These are phyloP conservation scores for Fusarium nurragi DNA, from an alignment of 2,329 filamentous ascomycete species.

Conservation along the genomic window DNA sequence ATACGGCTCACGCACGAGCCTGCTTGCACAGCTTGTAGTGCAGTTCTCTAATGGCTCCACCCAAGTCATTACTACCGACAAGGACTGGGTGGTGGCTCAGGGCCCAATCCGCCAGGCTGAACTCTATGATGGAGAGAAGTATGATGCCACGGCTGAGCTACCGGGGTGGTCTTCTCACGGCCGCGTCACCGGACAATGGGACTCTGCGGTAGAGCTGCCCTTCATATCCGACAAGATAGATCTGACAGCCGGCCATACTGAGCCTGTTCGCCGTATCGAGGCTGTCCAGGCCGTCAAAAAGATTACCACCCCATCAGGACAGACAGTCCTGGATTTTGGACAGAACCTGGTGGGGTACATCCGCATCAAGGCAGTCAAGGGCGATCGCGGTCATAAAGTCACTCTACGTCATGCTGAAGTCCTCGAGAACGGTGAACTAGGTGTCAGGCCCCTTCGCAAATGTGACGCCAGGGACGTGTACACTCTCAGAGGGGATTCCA, in stretches of 20 bases:
- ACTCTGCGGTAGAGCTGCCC: constrained; percentile 13
- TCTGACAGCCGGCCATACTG: constrained; percentile 54
- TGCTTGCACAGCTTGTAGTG: constrained; percentile 54
- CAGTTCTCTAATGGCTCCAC: constrained; percentile 46
- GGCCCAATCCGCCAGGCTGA: constrained; percentile 52
- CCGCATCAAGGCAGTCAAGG: constrained; percentile 50
- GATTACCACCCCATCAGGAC: constrained; percentile 52
- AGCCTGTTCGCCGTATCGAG: constrained; percentile 55
- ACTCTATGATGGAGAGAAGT: constrained; percentile 64
- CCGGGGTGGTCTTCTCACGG: constrained; percentile 27
- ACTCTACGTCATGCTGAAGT: constrained; percentile 64
- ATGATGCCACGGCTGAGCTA: constrained; percentile 51
- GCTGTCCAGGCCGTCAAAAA: constrained; percentile 45
- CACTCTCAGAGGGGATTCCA: constrained; percentile 42
- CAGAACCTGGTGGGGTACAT: constrained; percentile 67
- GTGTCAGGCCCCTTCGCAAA: constrained; percentile 52
- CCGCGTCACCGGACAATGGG: constrained; percentile 13
- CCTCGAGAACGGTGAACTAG: constrained; percentile 58
- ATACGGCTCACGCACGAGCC: constrained; percentile 52
- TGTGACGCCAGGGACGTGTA: constrained; percentile 62
- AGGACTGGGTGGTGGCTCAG: constrained; percentile 48
- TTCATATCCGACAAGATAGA: constrained; percentile 13
- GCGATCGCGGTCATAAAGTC: constrained; percentile 52
- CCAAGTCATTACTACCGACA: constrained; percentile 48
- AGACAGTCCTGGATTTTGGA: constrained; percentile 62